phyloP scores from a whole-genome alignment of 331 rosid species.

The Phaseolus coccineus region DNA sequence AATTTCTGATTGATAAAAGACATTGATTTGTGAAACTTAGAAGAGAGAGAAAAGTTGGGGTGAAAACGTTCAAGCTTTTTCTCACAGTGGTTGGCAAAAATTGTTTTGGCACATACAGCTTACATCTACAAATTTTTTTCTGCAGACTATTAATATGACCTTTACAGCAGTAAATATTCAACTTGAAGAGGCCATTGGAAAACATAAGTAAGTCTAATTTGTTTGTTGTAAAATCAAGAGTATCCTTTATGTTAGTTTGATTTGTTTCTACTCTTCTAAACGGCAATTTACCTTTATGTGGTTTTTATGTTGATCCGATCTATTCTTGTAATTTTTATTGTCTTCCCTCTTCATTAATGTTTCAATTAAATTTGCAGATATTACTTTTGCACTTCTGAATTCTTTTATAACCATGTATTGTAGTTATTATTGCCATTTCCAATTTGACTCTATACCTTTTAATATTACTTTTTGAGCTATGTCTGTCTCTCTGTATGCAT shows the following conservation, averaged over 20 bases:
- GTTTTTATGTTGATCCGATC: constrained; percentile 1
- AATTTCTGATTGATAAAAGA: constrained; percentile 1
- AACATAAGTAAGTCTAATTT: constrained; percentile 70
- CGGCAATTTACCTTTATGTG: constrained; percentile 27
- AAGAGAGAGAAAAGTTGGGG: constrained; percentile 6
- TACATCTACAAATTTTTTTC: constrained; percentile 44
- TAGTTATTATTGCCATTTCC: constrained; percentile 19
- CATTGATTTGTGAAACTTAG: neutral
- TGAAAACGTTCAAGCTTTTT: constrained; percentile 7
- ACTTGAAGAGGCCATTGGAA: constrained; percentile 73
- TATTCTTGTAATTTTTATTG: neutral
- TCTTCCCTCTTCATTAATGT: constrained; percentile 19
- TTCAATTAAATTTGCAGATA: constrained; percentile 38
- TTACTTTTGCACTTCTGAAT: constrained; percentile 20
- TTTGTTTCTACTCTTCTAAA: constrained; percentile 16
- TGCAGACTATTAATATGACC: constrained; percentile 69
- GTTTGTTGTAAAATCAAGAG: constrained; percentile 32
- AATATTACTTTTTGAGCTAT: constrained; percentile 17
- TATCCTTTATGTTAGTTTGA: constrained; percentile 26
- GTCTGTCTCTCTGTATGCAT: neutral
- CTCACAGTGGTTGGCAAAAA: constrained; percentile 30
- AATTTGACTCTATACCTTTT: constrained; percentile 23
- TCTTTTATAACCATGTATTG: constrained; percentile 22
- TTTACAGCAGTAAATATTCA: constrained; percentile 60
- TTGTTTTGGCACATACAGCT: constrained; percentile 39